A percentile compares a stretch with the other conserved stretches of the same genome.
Conservation (phyloP, 78 protist genomes). For the Dictyostelium intermedium region DNA sequence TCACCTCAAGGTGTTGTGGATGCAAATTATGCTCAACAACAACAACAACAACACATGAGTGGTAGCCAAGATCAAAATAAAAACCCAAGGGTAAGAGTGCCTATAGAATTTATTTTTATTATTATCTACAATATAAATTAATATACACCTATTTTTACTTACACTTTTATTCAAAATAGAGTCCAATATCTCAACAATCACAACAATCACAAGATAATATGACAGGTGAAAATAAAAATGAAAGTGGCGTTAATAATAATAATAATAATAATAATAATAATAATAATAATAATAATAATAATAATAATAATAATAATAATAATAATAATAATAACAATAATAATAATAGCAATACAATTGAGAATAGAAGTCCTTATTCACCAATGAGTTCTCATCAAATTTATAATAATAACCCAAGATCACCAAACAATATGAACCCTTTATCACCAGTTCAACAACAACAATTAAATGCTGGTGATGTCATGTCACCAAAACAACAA, state of each 20-base stretch:
- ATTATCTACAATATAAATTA: no score
- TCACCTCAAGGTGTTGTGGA: background rate
- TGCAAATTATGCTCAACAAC: background rate
- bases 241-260: background rate
- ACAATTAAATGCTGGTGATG: background rate
- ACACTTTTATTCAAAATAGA: background rate
- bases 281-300: background rate
- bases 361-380: background rate
- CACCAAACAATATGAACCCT: background rate
- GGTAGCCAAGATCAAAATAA: background rate
- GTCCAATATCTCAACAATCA: background rate
- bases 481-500: background rate
- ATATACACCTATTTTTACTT: background rate
- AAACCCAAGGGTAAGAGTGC: background rate
- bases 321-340: background rate
- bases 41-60: background rate
- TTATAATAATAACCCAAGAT: constrained; percentile 1
- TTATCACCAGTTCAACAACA: background rate
- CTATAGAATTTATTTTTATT: no score
- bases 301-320: background rate
- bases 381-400: background rate
- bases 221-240: background rate
- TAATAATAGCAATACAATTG: background rate
- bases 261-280: background rate
- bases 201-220: background rate